Evolutionary conservation across 768 basidiomycete species (phyloP), one percentile per base, ranked within the genome.

Genomic region (Lentinula sp.): DNA sequence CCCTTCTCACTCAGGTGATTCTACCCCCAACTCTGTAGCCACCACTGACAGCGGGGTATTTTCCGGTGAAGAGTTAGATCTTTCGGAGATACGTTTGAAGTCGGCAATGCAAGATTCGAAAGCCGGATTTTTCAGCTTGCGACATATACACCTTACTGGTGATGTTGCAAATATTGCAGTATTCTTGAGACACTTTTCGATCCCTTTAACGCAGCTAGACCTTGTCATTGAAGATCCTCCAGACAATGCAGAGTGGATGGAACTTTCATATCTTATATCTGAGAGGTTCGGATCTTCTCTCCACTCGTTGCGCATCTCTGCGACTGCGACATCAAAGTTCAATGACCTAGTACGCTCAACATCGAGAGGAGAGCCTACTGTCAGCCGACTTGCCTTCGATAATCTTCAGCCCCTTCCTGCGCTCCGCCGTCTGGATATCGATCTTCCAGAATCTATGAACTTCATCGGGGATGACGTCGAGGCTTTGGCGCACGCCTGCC

Each of bases 151-250:
- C 37, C 77, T 92, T 33, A 87, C 86, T 0, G 90, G 90, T 61
- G 85, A 87, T 62, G 84, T 83, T 7, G 78, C 82, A 6, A 89
- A 86, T 70, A 83, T 91, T 60, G 82, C 83, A 9, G 83, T 85
- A 6, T 92, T 91, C 76, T 71, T 91, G 65, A 84, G 80, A 66
- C 87, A 90, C 67, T 70, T 91, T 66, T 79, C 84, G 18, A 84
- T 82, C 69, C 77, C 81, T n/a, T 73, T 91, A 67, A 76, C 78
- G n/a, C 80, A 82, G 56, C 77, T 92, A 57, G 90, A 91, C 53
- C 82, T 92, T 42, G 77, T 86, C 69, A 87, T 92, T 65, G 90
- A 92, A 64, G 90, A 92, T 66, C 88, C 90, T 15, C 88, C 88
- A 20, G 85, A 85, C 67, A 80, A 80, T 61, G 81, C 80, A 7